These are phyloP conservation scores for Jatropha podagrica DNA, from an alignment of 441 rosid species.

Conservation along the genomic window DNA sequence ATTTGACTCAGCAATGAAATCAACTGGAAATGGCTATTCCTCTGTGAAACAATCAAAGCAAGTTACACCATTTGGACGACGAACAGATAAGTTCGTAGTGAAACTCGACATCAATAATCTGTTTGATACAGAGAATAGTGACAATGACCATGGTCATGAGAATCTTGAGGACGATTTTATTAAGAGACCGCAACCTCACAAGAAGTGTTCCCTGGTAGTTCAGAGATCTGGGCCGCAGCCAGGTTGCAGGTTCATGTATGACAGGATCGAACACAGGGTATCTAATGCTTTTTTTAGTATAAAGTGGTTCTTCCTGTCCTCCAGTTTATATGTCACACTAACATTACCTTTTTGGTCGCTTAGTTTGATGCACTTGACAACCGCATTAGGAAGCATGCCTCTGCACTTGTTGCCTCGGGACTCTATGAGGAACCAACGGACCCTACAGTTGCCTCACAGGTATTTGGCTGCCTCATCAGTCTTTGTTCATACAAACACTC, in stretches of 20 bases:
- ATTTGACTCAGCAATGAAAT: conserved; percentile 42
- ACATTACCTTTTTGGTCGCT: conserved; percentile 18
- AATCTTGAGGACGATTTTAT: conserved; percentile 68
- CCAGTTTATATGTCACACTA: conserved; percentile 18
- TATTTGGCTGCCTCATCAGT: conserved; percentile 24
- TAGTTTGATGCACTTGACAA: conserved; percentile 79
- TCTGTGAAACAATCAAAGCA: conserved; percentile 55
- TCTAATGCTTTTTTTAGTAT: conserved; percentile 21
- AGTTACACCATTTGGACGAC: conserved; percentile 80
- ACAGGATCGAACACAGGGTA: conserved; percentile 88
- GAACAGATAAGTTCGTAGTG: conserved; percentile 66
- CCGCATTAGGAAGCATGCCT: conserved; percentile 59
- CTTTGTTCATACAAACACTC: not conserved
- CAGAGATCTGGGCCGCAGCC: conserved; percentile 66
- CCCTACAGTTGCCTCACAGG: conserved; percentile 96
- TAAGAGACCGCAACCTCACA: conserved; percentile 62
- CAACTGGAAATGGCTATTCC: conserved; percentile 59
- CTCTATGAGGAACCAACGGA: conserved; percentile 72
- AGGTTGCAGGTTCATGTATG: conserved; percentile 90
- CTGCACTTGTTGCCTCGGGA: conserved; percentile 59
- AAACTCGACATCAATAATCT: conserved; percentile 59
- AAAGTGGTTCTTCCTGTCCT: conserved; percentile 18
- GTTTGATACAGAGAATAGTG: conserved; percentile 38
- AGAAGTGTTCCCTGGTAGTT: conserved; percentile 60
- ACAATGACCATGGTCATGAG: conserved; percentile 33